Percentiles rank a stretch among this genome's conserved stretches.
Conservation (phyloP, 148 eudicot genomes). For the Rhododendron henanense region DNA sequence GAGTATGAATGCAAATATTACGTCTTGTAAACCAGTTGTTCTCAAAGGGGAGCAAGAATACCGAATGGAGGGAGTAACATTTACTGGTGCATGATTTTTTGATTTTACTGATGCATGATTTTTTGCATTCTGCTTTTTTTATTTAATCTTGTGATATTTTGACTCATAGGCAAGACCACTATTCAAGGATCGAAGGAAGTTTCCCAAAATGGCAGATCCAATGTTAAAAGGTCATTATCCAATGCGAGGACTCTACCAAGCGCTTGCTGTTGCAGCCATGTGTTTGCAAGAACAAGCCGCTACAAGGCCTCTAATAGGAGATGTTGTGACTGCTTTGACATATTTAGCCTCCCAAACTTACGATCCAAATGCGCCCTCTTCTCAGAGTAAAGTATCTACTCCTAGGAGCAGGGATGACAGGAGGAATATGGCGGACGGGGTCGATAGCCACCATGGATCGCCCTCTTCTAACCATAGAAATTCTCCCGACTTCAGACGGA, state of each 20-base stretch:
- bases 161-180: slow-evolving; percentile 85
- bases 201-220: slow-evolving; percentile 98
- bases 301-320: slow-evolving; percentile 90
- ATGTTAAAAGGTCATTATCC: slow-evolving; percentile 86
- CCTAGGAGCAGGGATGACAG: slow-evolving; percentile 63
- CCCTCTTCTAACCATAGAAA: slow-evolving; percentile 67
- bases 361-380: slow-evolving; percentile 59
- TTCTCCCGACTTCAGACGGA: slow-evolving; percentile 67
- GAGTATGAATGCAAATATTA: not conserved
- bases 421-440: slow-evolving; percentile 45
- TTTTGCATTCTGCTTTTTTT: not conserved
- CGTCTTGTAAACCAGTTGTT: not conserved
- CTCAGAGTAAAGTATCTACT: slow-evolving; percentile 53
- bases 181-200: slow-evolving; percentile 90
- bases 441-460: slow-evolving; percentile 45
- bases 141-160: slow-evolving; percentile 12
- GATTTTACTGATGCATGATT: not conserved
- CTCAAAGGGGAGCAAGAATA: not conserved
- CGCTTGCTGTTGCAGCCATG: slow-evolving; percentile 99
- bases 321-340: slow-evolving; percentile 87
- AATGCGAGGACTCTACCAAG: slow-evolving; percentile 93
- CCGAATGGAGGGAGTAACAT: not conserved
- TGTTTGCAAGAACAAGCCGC: slow-evolving; percentile 99
- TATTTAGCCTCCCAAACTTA: slow-evolving; percentile 90
- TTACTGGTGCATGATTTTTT: not conserved